Conservation (phyloP, 2,329 filamentous ascomycete genomes). For the Colletotrichum spaethianum region DNA sequence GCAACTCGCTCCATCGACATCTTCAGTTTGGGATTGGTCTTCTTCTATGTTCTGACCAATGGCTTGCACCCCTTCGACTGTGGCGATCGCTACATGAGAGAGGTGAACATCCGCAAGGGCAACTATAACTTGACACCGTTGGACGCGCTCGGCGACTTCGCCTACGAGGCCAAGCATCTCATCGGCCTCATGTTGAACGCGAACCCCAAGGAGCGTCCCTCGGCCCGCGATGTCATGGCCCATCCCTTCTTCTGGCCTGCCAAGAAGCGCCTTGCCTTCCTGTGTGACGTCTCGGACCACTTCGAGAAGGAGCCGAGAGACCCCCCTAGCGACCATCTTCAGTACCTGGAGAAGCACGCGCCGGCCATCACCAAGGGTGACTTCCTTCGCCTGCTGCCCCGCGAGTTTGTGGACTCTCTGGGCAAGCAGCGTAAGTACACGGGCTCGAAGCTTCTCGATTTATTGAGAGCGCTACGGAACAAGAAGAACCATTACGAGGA, state of each 20-base stretch:
- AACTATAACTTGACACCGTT: conserved; percentile 80
- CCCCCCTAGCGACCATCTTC: conserved; percentile 79
- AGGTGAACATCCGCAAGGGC: conserved; percentile 96
- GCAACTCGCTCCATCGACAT: conserved; percentile 98
- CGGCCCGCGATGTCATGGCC: conserved; percentile 84
- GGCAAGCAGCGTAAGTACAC: conserved; percentile 97
- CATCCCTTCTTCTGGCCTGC: conserved; percentile 98
- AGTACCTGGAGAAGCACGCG: conserved; percentile 70
- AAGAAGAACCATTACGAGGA: conserved; percentile 99
- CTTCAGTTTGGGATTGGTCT: conserved; percentile 97
- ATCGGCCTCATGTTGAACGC: conserved; percentile 82
- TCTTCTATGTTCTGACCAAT: conserved; percentile 97
- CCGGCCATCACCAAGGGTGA: conserved; percentile 74
- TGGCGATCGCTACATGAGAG: conserved; percentile 93
- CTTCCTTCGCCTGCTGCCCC: conserved; percentile 83
- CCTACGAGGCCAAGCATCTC: conserved; percentile 88
- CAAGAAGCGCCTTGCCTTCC: conserved; percentile 89
- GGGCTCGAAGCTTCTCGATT: conserved; percentile 84
- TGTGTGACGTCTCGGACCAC: conserved; percentile 97
- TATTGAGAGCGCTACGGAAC: conserved; percentile 90
- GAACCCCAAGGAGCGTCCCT: conserved; percentile 73
- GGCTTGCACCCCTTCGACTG: conserved; percentile 95
- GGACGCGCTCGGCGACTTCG: conserved; percentile 84
- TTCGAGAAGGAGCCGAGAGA: conserved; percentile 94
- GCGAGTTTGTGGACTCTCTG: conserved; percentile 88